phyloP scores from a whole-genome alignment of 2,329 filamentous ascomycete species.

The Mycosphaerella arachidis region DNA sequence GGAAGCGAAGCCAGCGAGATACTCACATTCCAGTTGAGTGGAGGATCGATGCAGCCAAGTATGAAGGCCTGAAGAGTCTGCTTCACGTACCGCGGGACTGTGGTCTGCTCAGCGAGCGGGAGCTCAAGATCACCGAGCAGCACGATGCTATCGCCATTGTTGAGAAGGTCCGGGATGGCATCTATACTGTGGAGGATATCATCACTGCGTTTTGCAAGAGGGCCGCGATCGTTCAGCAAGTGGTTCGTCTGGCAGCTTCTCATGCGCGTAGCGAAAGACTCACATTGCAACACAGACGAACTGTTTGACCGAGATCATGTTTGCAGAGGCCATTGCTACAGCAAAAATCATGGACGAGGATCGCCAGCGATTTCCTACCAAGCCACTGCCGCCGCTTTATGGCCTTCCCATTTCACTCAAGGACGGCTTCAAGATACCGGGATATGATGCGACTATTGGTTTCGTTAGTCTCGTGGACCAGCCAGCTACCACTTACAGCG shows the following conservation, averaged over 20 bases:
- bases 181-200: conserved; percentile 24
- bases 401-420: conserved; percentile 54
- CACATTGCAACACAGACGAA: not conserved
- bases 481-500: conserved; percentile 36
- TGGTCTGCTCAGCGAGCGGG: conserved; percentile 20
- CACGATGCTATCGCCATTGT: conserved; percentile 42
- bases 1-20: conserved; percentile 35
- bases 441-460: conserved; percentile 1
- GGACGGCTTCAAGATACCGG: conserved; percentile 27
- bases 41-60: not conserved
- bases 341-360: conserved; percentile 24
- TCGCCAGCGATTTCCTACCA: conserved; percentile 10
- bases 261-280: not conserved
- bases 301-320: conserved; percentile 36
- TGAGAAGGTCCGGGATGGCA: conserved; percentile 30
- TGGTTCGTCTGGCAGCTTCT: conserved; percentile 7
- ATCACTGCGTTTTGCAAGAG: conserved; percentile 40
- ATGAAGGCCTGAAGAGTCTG: not conserved
- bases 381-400: conserved; percentile 37
- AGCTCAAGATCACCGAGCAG: conserved; percentile 51
- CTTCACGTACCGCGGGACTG: not conserved
- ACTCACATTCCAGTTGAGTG: not conserved
- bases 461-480: not conserved
- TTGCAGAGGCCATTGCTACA: conserved; percentile 36
- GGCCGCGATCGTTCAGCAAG: conserved; percentile 31